Conservation (phyloP, 2,329 filamentous ascomycete genomes). For the Phymatotrichopsis omnivora region DNA sequence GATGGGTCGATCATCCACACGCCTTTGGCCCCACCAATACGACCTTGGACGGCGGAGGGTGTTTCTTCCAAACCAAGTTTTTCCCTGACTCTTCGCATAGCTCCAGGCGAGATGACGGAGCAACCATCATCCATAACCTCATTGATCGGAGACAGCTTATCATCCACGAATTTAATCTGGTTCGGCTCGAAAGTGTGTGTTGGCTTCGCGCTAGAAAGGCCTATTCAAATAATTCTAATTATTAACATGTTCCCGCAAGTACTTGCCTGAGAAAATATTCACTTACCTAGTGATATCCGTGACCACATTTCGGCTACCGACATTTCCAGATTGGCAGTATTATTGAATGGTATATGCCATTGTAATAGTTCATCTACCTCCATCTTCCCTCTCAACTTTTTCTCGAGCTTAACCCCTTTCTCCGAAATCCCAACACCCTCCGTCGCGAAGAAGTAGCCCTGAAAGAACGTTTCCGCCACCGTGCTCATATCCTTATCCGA, state of each 20-base stretch:
- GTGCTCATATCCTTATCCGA: conserved; percentile 4
- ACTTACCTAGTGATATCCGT: conserved; percentile 18
- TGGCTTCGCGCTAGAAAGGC: conserved; percentile 26
- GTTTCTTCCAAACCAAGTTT: conserved; percentile 44
- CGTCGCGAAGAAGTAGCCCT: conserved; percentile 23
- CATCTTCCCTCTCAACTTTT: conserved; percentile 17
- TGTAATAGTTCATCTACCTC: conserved; percentile 14
- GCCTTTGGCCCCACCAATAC: conserved; percentile 64
- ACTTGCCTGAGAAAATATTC: neutral
- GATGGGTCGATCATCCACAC: conserved; percentile 56
- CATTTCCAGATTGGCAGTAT: conserved; percentile 9
- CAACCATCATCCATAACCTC: conserved; percentile 59
- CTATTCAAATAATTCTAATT: conserved; percentile 19
- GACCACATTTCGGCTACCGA: conserved; percentile 22
- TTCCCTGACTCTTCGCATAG: conserved; percentile 46
- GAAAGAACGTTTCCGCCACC: conserved; percentile 3
- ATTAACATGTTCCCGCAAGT: neutral
- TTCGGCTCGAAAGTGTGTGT: conserved; percentile 24
- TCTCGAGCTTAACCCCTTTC: neutral
- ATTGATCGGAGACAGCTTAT: conserved; percentile 31
- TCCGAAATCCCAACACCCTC: conserved; percentile 21
- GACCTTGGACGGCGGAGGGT: conserved; percentile 57
- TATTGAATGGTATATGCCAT: conserved; percentile 26
- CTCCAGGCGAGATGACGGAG: conserved; percentile 50
- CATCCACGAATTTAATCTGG: conserved; percentile 36